These are phyloP conservation scores for Dothiorella sarmentorum DNA, from an alignment of 2,329 filamentous ascomycete genomes.

Conservation along the genomic window DNA sequence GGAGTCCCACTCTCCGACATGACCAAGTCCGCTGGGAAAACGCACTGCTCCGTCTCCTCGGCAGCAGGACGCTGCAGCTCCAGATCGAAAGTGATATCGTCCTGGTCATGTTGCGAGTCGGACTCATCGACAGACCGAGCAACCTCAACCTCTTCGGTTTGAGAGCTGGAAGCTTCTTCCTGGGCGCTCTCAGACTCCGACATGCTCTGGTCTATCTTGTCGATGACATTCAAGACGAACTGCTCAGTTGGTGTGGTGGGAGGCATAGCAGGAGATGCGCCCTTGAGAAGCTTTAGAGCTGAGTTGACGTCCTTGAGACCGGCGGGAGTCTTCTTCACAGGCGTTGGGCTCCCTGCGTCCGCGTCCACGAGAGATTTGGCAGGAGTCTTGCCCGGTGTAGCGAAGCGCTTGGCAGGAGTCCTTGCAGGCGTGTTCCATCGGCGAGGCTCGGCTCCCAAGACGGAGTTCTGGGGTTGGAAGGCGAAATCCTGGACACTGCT, in stretches of 20 bases:
- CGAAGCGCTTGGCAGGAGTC: constrained; percentile 12
- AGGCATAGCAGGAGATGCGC: background rate
- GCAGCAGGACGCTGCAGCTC: background rate
- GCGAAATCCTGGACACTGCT: constrained; percentile 10
- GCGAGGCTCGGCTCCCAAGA: constrained; percentile 2
- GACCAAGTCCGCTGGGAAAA: background rate
- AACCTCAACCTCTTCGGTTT: background rate
- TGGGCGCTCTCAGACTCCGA: background rate
- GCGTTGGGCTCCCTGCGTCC: constrained; percentile 10
- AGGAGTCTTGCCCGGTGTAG: background rate
- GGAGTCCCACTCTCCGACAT: background rate
- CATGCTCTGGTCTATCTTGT: constrained; percentile 14
- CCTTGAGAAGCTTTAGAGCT: constrained; percentile 5
- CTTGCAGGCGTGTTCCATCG: constrained; percentile 11
- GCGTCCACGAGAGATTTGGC: background rate
- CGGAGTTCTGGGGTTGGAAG: background rate
- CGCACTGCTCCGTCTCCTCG: background rate
- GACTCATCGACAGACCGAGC: background rate
- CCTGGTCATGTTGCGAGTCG: background rate
- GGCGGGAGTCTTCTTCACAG: constrained; percentile 7
- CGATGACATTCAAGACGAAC: constrained; percentile 13
- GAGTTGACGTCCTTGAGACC: constrained; percentile 16
- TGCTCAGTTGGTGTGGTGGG: constrained; percentile 12
- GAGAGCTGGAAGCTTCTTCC: background rate
- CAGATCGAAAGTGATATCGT: background rate